phyloP scores from a whole-genome alignment of 768 basidiomycete genomes.

The Trametes meyenii region DNA sequence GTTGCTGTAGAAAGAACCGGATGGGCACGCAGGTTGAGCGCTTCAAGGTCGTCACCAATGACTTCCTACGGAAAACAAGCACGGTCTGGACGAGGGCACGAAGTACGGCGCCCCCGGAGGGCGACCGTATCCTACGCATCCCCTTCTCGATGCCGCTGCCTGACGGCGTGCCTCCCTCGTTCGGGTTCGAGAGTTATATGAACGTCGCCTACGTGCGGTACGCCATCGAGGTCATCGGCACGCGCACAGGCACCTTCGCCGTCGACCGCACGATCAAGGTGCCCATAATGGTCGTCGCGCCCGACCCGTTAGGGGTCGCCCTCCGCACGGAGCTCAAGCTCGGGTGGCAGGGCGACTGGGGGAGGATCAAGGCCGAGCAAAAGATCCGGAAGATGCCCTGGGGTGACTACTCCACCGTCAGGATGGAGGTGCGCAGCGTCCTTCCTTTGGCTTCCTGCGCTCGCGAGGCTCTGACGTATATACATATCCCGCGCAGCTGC shows the following conservation, averaged over 20 bases:
- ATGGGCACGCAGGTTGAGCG: neutral
- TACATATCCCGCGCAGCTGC: constrained; percentile 9
- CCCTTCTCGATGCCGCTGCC: constrained; percentile 29
- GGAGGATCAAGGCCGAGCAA: constrained; percentile 8
- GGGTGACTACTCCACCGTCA: constrained; percentile 24
- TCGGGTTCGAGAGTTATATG: constrained; percentile 16
- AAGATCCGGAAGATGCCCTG: constrained; percentile 26
- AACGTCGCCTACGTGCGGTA: constrained; percentile 26
- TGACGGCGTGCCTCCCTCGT: constrained; percentile 25
- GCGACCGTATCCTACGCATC: constrained; percentile 15
- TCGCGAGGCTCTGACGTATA: neutral
- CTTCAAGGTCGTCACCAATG: constrained; percentile 12
- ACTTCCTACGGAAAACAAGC: constrained; percentile 16
- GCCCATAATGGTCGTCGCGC: constrained; percentile 24
- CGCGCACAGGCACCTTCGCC: constrained; percentile 23
- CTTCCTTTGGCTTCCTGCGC: neutral
- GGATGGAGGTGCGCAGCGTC: constrained; percentile 18
- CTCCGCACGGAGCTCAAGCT: constrained; percentile 19
- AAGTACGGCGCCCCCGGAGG: constrained; percentile 16
- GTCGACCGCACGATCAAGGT: constrained; percentile 16
- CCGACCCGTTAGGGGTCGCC: constrained; percentile 16
- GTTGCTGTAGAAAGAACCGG: constrained; percentile 1
- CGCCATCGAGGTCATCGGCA: constrained; percentile 26
- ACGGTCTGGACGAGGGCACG: constrained; percentile 24
- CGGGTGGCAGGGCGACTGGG: constrained; percentile 27